These are phyloP conservation scores for Diaporthe humulicola DNA, from an alignment of 2,329 filamentous ascomycete genomes.

Conservation along the genomic window DNA sequence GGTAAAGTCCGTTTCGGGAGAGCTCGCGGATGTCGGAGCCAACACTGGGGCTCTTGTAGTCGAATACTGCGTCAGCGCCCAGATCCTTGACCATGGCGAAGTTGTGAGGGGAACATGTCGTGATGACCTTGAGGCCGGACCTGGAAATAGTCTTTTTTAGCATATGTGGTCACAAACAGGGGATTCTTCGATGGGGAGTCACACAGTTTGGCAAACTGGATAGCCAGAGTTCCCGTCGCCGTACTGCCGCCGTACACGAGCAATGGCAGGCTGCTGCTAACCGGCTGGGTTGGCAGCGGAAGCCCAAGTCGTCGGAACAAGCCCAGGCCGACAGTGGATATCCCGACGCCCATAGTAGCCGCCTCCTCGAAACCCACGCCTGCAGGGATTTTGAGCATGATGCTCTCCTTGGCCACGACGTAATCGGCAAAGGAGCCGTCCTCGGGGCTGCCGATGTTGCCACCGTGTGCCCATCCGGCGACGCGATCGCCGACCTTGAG, in stretches of 20 bases:
- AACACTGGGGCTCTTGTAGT: slow-evolving; percentile 53
- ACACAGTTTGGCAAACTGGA: background rate
- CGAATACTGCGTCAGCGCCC: slow-evolving; percentile 58
- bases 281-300: background rate
- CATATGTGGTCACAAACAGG: background rate
- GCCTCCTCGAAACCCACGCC: slow-evolving; percentile 12
- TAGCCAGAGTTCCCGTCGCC: background rate
- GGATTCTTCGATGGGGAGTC: background rate
- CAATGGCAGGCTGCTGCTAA: background rate
- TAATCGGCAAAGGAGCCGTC: slow-evolving; percentile 24
- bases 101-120: slow-evolving; percentile 58
- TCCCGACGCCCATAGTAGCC: background rate
- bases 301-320: slow-evolving; percentile 3
- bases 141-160: background rate
- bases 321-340: background rate
- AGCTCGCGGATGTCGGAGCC: slow-evolving; percentile 49
- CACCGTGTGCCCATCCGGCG: slow-evolving; percentile 12
- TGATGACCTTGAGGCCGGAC: slow-evolving; percentile 50
- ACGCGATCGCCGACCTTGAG: slow-evolving; percentile 14
- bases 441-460: background rate
- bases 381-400: slow-evolving; percentile 15
- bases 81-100: slow-evolving; percentile 57
- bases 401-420: background rate
- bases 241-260: background rate
- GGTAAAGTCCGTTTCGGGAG: slow-evolving; percentile 53